Evolutionary conservation across 2,329 filamentous ascomycete species (phyloP).

Genomic region (Alternaria sp.): DNA sequence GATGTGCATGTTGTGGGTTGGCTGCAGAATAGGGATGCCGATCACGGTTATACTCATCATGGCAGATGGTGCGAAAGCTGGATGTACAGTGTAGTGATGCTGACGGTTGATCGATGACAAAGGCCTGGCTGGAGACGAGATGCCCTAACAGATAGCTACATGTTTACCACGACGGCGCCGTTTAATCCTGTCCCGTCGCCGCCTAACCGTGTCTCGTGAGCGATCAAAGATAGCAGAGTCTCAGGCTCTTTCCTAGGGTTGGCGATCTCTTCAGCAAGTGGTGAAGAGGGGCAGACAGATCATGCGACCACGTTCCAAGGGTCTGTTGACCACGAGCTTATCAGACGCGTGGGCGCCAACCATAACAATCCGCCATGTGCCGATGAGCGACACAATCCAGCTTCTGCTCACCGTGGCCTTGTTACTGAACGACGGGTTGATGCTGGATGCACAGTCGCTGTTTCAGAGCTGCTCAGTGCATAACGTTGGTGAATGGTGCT

Average conservation of each 20-base stretch:
- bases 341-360: constrained; percentile 24
- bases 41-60: constrained; percentile 22
- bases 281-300: constrained; percentile 37
- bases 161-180: not conserved
- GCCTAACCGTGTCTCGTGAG: constrained; percentile 33
- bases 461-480: constrained; percentile 41
- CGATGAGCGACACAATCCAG: constrained; percentile 6
- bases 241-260: constrained; percentile 18
- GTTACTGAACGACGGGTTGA: constrained; percentile 9
- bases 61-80: not conserved
- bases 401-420: not conserved
- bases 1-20: not conserved
- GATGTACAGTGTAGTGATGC: constrained; percentile 12
- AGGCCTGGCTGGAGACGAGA: not conserved
- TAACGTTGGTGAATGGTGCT: constrained; percentile 42
- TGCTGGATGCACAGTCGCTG: constrained; percentile 37
- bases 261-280: constrained; percentile 25
- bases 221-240: constrained; percentile 1
- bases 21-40: constrained; percentile 16
- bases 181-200: constrained; percentile 28
- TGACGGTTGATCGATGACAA: constrained; percentile 1
- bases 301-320: constrained; percentile 36
- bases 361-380: constrained; percentile 5
- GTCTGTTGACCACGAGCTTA: constrained; percentile 23
- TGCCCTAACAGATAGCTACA: not conserved